A percentile compares a stretch with the other conserved stretches of the same genome.
phyloP scores from a whole-genome alignment of 2,329 filamentous ascomycete species.

The Trichoderma arundinaceum region DNA sequence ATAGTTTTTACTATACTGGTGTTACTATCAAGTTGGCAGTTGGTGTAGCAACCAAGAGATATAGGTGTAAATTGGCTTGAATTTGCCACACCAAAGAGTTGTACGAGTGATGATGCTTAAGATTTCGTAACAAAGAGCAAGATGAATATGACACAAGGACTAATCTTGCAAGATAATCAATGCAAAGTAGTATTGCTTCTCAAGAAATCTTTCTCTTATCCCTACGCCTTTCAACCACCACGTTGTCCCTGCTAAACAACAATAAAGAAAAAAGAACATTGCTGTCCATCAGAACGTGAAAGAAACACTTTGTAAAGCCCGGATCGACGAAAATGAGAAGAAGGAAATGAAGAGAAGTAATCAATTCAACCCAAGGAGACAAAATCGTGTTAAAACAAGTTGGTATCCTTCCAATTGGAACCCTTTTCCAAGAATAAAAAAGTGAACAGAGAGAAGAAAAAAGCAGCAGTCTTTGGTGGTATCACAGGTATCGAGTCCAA shows the following conservation, averaged over 20 bases:
- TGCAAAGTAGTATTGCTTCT: conserved; percentile 3
- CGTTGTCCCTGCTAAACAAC: neutral
- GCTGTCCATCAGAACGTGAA: conserved; percentile 9
- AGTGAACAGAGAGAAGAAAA: neutral
- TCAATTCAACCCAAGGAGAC: conserved; percentile 26
- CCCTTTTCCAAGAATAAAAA: conserved; percentile 26
- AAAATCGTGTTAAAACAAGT: conserved; percentile 30
- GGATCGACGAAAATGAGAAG: neutral
- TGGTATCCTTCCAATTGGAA: conserved; percentile 32
- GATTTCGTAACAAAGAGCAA: neutral
- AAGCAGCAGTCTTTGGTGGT: conserved; percentile 28
- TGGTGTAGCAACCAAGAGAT: too few relatives aligned
- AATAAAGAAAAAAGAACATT: conserved; percentile 3
- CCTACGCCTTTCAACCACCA: conserved; percentile 9
- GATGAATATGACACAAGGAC: too few relatives aligned
- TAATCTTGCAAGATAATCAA: neutral
- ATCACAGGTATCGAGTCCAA: conserved; percentile 28
- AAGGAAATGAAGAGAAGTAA: neutral
- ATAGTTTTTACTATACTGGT: too few relatives aligned
- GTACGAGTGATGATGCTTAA: too few relatives aligned
- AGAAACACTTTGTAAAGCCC: neutral
- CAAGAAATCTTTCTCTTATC: conserved; percentile 13
- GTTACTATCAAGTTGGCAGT: too few relatives aligned
- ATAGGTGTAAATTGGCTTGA: too few relatives aligned
- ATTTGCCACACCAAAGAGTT: too few relatives aligned